Evolutionary conservation across 306 rosid species (phyloP), one percentile per base, ranked within the genome.

Genomic region (Prosopis cineraria): DNA sequence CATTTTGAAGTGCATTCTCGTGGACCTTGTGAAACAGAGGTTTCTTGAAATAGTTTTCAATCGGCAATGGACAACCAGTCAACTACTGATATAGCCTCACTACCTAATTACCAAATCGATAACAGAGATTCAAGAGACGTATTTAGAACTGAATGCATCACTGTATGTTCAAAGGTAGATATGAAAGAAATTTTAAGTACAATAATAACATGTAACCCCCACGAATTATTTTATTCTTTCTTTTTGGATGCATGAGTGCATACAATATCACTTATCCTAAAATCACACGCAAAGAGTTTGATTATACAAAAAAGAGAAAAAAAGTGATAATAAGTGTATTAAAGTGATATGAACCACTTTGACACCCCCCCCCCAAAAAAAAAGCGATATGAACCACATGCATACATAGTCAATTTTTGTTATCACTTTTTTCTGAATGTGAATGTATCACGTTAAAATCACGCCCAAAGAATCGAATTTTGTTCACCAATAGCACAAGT

Each of bases 401-500:
- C 5, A 1, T 0, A 4, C 5, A 1, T 3, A 17, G 11, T 50
- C 12, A n/a, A n/a, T n/a, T 50, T n/a, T 50, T 50, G 1, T 50
- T n/a, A 50, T 50, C 58, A 50, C 27, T 50, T 47, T n/a, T 50
- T 19, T 50, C 58, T n/a, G 27, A 50, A 50, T 45, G 5, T 16
- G 47, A 47, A n/a, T 10, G 9, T 50, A 50, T 6, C 11, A 50
- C 58, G 27, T 50, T 19, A 50, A 50, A 50, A 50, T 33, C 69
- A 34, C 10, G 24, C 45, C 17, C 45, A 34, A n/a, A 34, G 16
- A 64, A 33, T 64, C 10, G 19, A 65, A 36, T n/a, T 20, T 67
- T 2, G 72, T 39, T 67, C 72, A 68, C 52, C 33, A 40, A 25
- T 40, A 68, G 72, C 72, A 40, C 36, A 25, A 24, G 36, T 68